phyloP scores from a whole-genome alignment of 2,329 filamentous ascomycete genomes.

The Colletotrichum eremochloae region DNA sequence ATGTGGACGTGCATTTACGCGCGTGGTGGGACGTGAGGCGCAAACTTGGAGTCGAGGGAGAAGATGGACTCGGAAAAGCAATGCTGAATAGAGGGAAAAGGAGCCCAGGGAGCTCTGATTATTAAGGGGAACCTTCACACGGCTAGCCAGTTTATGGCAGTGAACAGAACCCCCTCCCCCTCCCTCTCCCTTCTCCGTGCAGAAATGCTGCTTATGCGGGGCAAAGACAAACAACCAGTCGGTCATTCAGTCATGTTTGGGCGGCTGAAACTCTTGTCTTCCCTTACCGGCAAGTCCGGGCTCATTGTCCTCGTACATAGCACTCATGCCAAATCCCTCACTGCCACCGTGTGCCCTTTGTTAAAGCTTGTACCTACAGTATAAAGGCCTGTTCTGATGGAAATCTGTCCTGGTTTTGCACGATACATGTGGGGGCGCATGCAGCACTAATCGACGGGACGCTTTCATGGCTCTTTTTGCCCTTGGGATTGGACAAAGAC shows the following conservation, averaged over 20 bases:
- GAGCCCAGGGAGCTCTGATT: slow-evolving; percentile 7
- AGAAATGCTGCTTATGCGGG: slow-evolving; percentile 1
- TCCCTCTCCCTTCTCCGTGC: not conserved
- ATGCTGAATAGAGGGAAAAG: not conserved
- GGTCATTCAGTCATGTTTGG: too few species aligned
- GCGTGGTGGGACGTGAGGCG: slow-evolving; percentile 13
- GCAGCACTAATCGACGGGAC: slow-evolving; percentile 14
- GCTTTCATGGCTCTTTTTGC: slow-evolving; percentile 11
- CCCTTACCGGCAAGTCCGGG: slow-evolving; percentile 27
- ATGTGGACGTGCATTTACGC: not conserved
- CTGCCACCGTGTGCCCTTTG: slow-evolving; percentile 14
- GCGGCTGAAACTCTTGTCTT: not conserved
- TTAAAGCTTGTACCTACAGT: not conserved
- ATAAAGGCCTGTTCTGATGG: slow-evolving; percentile 6
- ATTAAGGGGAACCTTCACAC: not conserved
- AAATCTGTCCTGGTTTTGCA: slow-evolving; percentile 5
- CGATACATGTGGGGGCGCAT: slow-evolving; percentile 5
- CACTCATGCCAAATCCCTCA: not conserved
- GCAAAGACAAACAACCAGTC: not conserved
- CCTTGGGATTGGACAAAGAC: slow-evolving; percentile 14
- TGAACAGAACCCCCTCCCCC: not conserved
- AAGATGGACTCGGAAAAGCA: slow-evolving; percentile 25
- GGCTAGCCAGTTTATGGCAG: not conserved
- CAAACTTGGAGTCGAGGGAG: slow-evolving; percentile 5
- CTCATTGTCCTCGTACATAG: not conserved